These are phyloP conservation scores for Nakazawaea populi DNA, from an alignment of 805 yeast genomes.

Conservation along the genomic window DNA sequence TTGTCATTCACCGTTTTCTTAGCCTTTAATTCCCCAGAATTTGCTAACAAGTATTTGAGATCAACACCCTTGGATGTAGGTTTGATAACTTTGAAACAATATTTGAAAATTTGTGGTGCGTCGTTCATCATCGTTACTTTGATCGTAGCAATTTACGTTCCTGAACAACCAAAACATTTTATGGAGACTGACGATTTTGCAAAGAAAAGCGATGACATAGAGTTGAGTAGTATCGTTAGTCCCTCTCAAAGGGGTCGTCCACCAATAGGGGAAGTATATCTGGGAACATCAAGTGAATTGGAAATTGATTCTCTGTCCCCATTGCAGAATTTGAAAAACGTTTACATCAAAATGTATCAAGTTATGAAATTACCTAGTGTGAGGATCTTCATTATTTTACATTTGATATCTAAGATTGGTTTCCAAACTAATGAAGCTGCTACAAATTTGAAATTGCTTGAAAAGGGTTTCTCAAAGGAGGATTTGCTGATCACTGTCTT, in stretches of 20 bases:
- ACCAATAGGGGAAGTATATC: conserved; percentile 17
- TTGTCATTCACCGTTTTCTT: conserved; percentile 85
- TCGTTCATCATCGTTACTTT: conserved; percentile 63
- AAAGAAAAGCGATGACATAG: conserved; percentile 16
- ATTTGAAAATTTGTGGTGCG: conserved; percentile 74
- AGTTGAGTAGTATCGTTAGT: conserved; percentile 13
- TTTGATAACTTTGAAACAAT: conserved; percentile 64
- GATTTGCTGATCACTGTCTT: conserved; percentile 89
- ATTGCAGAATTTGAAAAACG: conserved; percentile 38
- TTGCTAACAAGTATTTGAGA: conserved; percentile 82
- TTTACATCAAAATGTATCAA: conserved; percentile 60
- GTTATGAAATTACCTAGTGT: conserved; percentile 69
- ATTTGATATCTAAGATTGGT: conserved; percentile 79
- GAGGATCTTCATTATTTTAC: conserved; percentile 66
- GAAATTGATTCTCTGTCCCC: conserved; percentile 18
- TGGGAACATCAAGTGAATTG: not conserved
- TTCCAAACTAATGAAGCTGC: conserved; percentile 96
- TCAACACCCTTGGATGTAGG: conserved; percentile 55
- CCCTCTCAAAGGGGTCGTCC: not conserved
- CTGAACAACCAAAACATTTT: conserved; percentile 64
- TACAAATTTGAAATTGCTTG: conserved; percentile 84
- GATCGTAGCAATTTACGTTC: conserved; percentile 49
- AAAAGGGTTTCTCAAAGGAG: conserved; percentile 88
- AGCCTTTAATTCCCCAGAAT: conserved; percentile 87
- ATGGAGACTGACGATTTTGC: conserved; percentile 1